Conservation (phyloP, 352 stramenopile species). For the Globisporangium paddicum region DNA sequence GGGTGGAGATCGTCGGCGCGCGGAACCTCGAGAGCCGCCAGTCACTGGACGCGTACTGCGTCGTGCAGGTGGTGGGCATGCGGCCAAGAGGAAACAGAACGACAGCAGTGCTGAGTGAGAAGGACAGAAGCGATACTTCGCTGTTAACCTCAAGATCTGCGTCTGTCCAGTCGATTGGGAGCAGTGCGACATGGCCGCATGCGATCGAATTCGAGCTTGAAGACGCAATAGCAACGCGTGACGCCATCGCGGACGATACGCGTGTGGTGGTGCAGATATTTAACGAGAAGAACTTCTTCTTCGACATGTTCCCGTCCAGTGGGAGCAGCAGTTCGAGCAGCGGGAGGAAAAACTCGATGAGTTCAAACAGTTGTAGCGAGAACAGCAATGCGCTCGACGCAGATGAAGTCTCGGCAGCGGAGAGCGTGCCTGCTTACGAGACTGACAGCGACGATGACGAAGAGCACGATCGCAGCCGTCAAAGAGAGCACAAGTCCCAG, state of each 20-base stretch:
- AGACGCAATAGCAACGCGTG: neutral
- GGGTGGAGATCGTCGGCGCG: constrained; percentile 63
- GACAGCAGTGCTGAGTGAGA: neutral
- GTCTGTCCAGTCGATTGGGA: constrained; percentile 15
- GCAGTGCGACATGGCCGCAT: constrained; percentile 42
- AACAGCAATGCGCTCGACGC: neutral
- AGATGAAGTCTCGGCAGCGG: neutral
- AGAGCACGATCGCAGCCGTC: neutral
- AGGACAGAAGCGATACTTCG: neutral
- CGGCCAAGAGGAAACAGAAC: neutral
- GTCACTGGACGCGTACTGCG: constrained; percentile 64
- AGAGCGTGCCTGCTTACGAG: neutral
- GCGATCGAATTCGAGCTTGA: constrained; percentile 28
- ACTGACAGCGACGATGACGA: constrained; percentile 30
- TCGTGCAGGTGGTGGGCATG: constrained; percentile 30
- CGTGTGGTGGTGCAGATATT: constrained; percentile 45
- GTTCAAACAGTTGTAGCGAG: constrained; percentile 1
- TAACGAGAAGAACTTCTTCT: constrained; percentile 79
- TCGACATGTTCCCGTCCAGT: constrained; percentile 73
- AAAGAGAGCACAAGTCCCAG: neutral
- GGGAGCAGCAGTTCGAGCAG: constrained; percentile 11
- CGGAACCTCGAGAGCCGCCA: constrained; percentile 62
- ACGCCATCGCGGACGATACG: neutral
- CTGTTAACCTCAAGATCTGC: constrained; percentile 10
- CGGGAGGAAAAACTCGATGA: constrained; percentile 3